phyloP scores from a whole-genome alignment of 257 asterid genomes.

The Solanum tarijense region DNA sequence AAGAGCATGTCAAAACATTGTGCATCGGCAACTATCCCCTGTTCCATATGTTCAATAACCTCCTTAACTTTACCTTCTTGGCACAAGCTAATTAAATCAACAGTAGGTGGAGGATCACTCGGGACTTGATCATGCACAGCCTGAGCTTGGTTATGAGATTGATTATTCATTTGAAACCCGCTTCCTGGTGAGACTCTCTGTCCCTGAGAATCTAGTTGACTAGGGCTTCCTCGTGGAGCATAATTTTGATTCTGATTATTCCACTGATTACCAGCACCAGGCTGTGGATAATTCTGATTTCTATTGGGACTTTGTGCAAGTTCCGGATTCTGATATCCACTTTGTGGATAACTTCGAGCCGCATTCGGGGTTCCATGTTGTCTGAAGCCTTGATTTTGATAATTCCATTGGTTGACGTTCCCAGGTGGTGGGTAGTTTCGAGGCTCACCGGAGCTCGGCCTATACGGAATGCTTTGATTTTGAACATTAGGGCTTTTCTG shows the following conservation, averaged over 20 bases:
- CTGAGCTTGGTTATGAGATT: slow-evolving; percentile 29
- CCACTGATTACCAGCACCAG: slow-evolving; percentile 22
- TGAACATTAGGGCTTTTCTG: slow-evolving; percentile 13
- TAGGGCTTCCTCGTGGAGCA: neutral
- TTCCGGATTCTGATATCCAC: slow-evolving; percentile 35
- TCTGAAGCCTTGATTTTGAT: slow-evolving; percentile 28
- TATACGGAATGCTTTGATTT: slow-evolving; percentile 20
- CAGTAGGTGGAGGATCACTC: slow-evolving; percentile 12
- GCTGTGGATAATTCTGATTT: slow-evolving; percentile 21
- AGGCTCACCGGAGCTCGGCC: slow-evolving; percentile 13
- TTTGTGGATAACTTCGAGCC: slow-evolving; percentile 28
- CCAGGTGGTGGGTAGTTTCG: slow-evolving; percentile 25
- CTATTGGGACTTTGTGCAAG: slow-evolving; percentile 17
- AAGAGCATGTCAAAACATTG: slow-evolving; percentile 68
- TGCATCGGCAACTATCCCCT: slow-evolving; percentile 53
- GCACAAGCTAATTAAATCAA: slow-evolving; percentile 52
- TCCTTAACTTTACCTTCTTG: slow-evolving; percentile 71
- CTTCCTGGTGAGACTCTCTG: neutral
- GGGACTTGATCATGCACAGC: slow-evolving; percentile 14
- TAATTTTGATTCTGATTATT: slow-evolving; percentile 16
- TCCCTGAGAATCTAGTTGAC: neutral
- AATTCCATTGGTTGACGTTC: slow-evolving; percentile 21
- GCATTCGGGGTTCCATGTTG: slow-evolving; percentile 15
- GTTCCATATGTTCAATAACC: slow-evolving; percentile 67
- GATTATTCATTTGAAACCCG: slow-evolving; percentile 12